These are phyloP conservation scores for Voacanga thouarsii DNA, from an alignment of 257 asterid genomes.

Conservation along the genomic window DNA sequence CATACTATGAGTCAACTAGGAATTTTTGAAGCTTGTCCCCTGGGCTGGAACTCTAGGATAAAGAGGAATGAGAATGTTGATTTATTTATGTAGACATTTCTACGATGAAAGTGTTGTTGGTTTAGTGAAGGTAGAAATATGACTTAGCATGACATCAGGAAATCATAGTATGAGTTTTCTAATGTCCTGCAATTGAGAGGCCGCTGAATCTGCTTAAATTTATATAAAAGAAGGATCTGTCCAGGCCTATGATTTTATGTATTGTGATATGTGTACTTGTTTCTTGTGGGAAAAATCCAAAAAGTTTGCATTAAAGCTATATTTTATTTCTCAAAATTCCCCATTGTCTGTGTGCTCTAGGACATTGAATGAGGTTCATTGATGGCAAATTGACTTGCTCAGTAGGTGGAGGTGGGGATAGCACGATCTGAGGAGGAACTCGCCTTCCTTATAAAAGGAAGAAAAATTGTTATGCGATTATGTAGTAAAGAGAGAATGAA, in stretches of 20 bases:
- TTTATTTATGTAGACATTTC: conserved; percentile 7
- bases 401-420: neutral
- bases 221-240: neutral
- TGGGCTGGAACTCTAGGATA: conserved; percentile 81
- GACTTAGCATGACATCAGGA: neutral
- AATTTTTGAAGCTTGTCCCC: conserved; percentile 77
- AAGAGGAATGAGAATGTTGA: conserved; percentile 31
- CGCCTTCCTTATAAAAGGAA: neutral
- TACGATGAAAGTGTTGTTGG: neutral
- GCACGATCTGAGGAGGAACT: neutral
- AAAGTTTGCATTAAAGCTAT: neutral
- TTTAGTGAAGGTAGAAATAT: neutral
- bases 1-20: conserved; percentile 65
- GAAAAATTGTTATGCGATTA: neutral
- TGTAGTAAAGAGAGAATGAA: neutral
- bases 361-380: neutral
- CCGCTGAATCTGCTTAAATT: neutral
- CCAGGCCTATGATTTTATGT: neutral
- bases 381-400: neutral
- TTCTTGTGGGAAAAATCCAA: neutral
- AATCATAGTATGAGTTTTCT: neutral
- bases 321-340: neutral
- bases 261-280: neutral
- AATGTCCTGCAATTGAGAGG: neutral
- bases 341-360: neutral